These are phyloP conservation scores for Crithidia fasciculata DNA, from an alignment of 208 protist species.

Conservation along the genomic window DNA sequence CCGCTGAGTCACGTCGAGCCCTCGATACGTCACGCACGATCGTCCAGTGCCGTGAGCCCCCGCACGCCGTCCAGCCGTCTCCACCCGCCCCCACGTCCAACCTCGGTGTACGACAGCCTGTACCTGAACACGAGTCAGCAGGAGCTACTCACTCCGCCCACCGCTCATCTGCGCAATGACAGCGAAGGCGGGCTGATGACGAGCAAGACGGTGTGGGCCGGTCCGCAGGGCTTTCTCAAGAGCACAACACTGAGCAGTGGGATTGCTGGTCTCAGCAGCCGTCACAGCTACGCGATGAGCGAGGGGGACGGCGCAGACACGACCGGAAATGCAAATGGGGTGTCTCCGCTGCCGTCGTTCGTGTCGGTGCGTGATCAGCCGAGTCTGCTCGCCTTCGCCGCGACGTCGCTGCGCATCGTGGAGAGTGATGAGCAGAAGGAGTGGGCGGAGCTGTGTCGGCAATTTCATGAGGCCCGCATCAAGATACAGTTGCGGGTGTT, in stretches of 20 bases:
- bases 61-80: not conserved
- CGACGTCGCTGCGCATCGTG: slow-evolving; percentile 20
- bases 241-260: not conserved
- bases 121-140: not conserved
- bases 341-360: not conserved
- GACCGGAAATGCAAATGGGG: not conserved
- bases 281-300: slow-evolving; percentile 9
- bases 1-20: too few relatives aligned
- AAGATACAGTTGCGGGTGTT: slow-evolving; percentile 24
- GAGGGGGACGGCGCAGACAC: not conserved
- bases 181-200: not conserved
- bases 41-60: not conserved
- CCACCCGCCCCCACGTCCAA: not conserved
- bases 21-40: too few relatives aligned
- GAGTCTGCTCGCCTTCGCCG: slow-evolving; percentile 26
- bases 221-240: not conserved
- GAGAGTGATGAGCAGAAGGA: slow-evolving; percentile 30
- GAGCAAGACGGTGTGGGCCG: not conserved
- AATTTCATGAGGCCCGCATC: slow-evolving; percentile 15
- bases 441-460: slow-evolving; percentile 14
- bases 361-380: slow-evolving; percentile 18
- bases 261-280: not conserved
- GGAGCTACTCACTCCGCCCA: not conserved
- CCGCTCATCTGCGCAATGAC: slow-evolving; percentile 3
- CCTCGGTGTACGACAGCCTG: slow-evolving; percentile 11